Evolutionary conservation across 768 basidiomycete genomes (phyloP).

Genomic region (Galerina sulciceps): DNA sequence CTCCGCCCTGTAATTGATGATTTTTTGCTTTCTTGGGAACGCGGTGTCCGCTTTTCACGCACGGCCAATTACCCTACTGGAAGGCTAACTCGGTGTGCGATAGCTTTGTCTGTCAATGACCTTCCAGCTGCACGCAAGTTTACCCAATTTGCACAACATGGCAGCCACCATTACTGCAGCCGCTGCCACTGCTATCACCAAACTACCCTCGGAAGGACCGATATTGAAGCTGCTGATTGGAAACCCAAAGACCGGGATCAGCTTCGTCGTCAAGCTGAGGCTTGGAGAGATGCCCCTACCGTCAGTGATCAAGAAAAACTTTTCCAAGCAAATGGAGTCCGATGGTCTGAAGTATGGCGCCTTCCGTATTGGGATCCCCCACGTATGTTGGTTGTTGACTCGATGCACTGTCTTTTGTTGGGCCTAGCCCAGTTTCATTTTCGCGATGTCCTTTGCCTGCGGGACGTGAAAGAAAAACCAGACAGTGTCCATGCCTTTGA

Average conservation of each 20-base stretch:
- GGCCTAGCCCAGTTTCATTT: constrained; percentile 26
- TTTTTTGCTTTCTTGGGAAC: too few relatives aligned
- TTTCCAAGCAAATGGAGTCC: constrained; percentile 23
- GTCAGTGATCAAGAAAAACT: neutral
- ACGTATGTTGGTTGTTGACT: constrained; percentile 27
- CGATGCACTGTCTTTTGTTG: constrained; percentile 36
- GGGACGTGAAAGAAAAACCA: neutral
- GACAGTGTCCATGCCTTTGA: constrained; percentile 1
- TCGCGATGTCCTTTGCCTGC: constrained; percentile 14
- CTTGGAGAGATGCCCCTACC: constrained; percentile 22
- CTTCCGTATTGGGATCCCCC: constrained; percentile 39
- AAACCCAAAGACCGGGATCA: neutral
- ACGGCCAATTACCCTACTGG: too few relatives aligned
- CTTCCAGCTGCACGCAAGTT: constrained; percentile 11
- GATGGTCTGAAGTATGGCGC: constrained; percentile 30
- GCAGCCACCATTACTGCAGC: constrained; percentile 13
- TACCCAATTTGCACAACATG: constrained; percentile 17
- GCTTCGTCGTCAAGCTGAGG: constrained; percentile 14
- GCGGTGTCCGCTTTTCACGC: too few relatives aligned
- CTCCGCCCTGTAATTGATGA: too few relatives aligned
- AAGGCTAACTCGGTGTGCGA: too few relatives aligned
- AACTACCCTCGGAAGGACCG: constrained; percentile 15
- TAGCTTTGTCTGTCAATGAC: too few relatives aligned
- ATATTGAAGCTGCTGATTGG: constrained; percentile 26
- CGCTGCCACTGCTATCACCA: constrained; percentile 10